A percentile compares a stretch with the other conserved stretches of the same genome.
These are phyloP conservation scores for Tuber calosporum DNA, from an alignment of 495 filamentous ascomycete genomes.

Conservation along the genomic window DNA sequence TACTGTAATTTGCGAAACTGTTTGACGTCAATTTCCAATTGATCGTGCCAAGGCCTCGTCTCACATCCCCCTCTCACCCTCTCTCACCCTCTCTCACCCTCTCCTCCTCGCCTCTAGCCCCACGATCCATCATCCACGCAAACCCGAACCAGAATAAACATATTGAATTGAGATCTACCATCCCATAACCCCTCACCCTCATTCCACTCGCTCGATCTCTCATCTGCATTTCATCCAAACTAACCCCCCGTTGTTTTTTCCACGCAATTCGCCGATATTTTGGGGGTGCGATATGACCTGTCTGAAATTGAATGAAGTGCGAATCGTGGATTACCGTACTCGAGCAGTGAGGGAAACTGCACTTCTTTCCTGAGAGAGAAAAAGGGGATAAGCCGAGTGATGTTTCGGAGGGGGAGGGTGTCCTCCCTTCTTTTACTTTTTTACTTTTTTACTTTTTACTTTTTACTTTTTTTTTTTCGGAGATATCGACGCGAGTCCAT, in stretches of 20 bases:
- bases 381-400: not conserved
- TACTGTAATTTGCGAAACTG: not conserved
- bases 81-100: no score
- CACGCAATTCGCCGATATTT: not conserved
- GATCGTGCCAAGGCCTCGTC: not conserved
- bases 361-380: not conserved
- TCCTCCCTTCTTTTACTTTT: not conserved
- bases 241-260: no score
- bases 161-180: no score
- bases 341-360: not conserved
- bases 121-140: constrained; percentile 3
- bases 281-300: not conserved
- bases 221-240: not conserved
- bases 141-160: no score
- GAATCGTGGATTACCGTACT: constrained; percentile 2
- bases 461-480: not conserved
- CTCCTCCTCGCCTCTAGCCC: not conserved
- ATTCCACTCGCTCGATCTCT: constrained; percentile 3
- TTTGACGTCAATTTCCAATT: constrained; percentile 5
- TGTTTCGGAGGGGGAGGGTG: not conserved
- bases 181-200: not conserved
- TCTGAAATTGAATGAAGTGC: not conserved
- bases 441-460: no score
- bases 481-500: not conserved
- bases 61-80: not conserved